Base-by-base conservation (phyloP, 768 basidiomycete genomes). In the Agaricus blazei region DNA sequence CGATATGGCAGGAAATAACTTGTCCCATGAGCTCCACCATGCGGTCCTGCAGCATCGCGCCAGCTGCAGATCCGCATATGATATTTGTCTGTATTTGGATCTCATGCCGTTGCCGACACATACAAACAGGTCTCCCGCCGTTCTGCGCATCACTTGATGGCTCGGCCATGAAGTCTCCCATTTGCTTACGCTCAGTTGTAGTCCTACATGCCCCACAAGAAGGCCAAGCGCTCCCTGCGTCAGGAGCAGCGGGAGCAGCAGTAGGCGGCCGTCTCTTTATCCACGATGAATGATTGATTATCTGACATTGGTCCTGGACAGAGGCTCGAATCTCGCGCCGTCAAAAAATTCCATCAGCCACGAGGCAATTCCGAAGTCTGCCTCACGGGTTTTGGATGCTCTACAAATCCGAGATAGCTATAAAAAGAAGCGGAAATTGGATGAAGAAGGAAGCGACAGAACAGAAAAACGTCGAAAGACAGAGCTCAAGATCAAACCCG, bases 321-420 rank as follows among this genome's bases (percentile, higher is more conserved):
- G 84, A 62, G 76, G 76, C 51, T 59, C 69, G 44, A 76, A 87
- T 69, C 65, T 80, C 47, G 73, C 78, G 4, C 85, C 83, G 15
- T 65, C 60, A 57, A 72, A 71, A 59, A 62, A 70, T 23, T 67
- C 72, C 5, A 64, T 82, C 40, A 64, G 62, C 62, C 71, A 75
- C 45, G 90, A 92, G 62, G 70, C 75, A 3, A 75, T 91, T 19
- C 89, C 90, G 8, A 92, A 90, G 69, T 79, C 84, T 9, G 77
- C 78, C 14, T 67, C 78, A 36, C 80, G 89, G 12, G 76, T 90
- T 19, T 67, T 91, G 38, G 81, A 90, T 61, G 85, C 88, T 1
- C 71, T 70, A 23, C 69, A 74, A 56, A 75, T 88, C 43, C 75
- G 85, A 43, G 75, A 79, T 28, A 78, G 82, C 47, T 87, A 70